phyloP scores from a whole-genome alignment of 2,329 filamentous ascomycete species.

The Verticillium klebahnii region DNA sequence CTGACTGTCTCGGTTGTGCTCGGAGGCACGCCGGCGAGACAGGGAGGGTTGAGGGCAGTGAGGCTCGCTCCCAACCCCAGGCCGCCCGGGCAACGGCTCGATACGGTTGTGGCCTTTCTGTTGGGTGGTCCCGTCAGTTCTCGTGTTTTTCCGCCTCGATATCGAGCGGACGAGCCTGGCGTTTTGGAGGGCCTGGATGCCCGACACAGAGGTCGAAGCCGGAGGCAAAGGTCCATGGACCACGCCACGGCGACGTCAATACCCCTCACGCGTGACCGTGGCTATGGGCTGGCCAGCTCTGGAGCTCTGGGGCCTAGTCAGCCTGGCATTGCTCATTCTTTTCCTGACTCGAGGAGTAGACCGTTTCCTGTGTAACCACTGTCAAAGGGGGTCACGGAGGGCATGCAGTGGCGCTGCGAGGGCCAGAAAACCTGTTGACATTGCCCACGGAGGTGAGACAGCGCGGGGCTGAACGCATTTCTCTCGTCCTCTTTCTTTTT shows the following conservation, averaged over 20 bases:
- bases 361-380: constrained; percentile 1
- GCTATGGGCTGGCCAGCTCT: neutral
- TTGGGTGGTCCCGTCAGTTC: neutral
- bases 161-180: neutral
- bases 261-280: neutral
- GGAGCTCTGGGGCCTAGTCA: neutral
- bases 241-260: neutral
- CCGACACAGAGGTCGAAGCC: neutral
- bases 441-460: neutral
- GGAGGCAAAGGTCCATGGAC: neutral
- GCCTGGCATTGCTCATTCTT: neutral
- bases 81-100: neutral
- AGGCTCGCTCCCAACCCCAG: neutral
- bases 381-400: neutral
- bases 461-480: neutral
- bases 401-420: neutral
- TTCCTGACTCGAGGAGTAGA: neutral
- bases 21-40: constrained; percentile 1
- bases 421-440: neutral
- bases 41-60: neutral
- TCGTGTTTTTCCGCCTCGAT: neutral
- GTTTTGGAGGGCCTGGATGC: neutral
- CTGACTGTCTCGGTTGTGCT: constrained; percentile 1
- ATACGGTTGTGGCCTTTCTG: neutral
- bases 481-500: neutral